Conservation (phyloP, 352 stramenopile species). For the Pythium pyrilobum region DNA sequence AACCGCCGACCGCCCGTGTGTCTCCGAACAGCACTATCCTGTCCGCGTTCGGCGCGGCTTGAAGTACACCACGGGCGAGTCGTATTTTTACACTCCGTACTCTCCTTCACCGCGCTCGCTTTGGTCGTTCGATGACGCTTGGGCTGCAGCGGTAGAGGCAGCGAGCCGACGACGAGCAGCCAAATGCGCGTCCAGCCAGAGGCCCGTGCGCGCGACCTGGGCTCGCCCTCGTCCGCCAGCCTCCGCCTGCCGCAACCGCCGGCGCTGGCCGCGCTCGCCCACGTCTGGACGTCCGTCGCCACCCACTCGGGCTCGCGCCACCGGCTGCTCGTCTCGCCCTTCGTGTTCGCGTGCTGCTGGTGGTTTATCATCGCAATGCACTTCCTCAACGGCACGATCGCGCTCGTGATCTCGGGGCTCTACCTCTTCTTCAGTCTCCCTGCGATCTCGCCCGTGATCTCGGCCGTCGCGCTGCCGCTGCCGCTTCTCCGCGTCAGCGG, state of each 20-base stretch:
- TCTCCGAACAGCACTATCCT: too few relatives aligned
- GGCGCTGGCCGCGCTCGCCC: background rate
- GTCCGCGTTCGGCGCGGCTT: too few relatives aligned
- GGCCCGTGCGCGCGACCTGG: too few relatives aligned
- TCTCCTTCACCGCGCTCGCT: too few relatives aligned
- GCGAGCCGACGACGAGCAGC: too few relatives aligned
- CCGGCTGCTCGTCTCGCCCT: constrained; percentile 6
- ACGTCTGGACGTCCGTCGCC: background rate
- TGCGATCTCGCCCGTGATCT: constrained; percentile 2
- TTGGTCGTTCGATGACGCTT: too few relatives aligned
- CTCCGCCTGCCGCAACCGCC: background rate
- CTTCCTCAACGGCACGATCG: constrained; percentile 11
- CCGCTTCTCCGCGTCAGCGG: background rate
- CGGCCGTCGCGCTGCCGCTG: background rate
- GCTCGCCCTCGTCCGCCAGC: background rate
- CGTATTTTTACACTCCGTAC: too few relatives aligned
- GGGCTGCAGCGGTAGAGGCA: too few relatives aligned
- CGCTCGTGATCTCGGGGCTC: background rate
- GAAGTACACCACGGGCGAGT: too few relatives aligned
- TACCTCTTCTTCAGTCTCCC: constrained; percentile 17
- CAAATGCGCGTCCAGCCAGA: too few relatives aligned
- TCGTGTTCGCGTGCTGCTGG: constrained; percentile 7
- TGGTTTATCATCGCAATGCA: constrained; percentile 12
- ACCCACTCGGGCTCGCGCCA: background rate
- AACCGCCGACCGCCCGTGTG: too few relatives aligned